Percentiles rank a stretch among this genome's conserved stretches.
Evolutionary conservation across 2,329 filamentous ascomycete species (phyloP).

Genomic region (Epichloe aotearoae): DNA sequence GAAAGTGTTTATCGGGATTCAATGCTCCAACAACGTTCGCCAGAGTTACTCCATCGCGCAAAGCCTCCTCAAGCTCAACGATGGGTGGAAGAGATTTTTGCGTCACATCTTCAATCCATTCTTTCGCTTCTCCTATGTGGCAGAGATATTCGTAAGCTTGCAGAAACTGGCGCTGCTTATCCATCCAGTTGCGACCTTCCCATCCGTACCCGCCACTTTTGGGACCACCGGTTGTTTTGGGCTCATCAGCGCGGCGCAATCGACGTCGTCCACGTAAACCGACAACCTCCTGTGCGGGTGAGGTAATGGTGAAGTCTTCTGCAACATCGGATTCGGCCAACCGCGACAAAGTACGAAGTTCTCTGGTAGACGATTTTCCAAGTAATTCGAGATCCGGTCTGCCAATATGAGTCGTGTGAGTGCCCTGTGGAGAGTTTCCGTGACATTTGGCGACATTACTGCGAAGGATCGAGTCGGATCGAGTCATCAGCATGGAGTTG

Average conservation of each 20-base stretch:
- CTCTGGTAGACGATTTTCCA: constrained; percentile 77
- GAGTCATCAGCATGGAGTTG: constrained; percentile 48
- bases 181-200: constrained; percentile 92
- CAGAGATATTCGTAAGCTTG: constrained; percentile 98
- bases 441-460: constrained; percentile 20
- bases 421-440: constrained; percentile 18
- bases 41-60: constrained; percentile 84
- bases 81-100: constrained; percentile 79
- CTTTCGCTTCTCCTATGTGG: constrained; percentile 96
- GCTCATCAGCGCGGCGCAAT: constrained; percentile 58
- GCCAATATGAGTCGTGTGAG: constrained; percentile 33
- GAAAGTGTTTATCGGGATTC: constrained; percentile 59
- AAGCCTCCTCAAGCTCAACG: constrained; percentile 81
- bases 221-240: constrained; percentile 31
- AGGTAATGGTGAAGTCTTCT: constrained; percentile 70
- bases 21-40: constrained; percentile 89
- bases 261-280: constrained; percentile 75
- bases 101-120: constrained; percentile 93
- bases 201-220: constrained; percentile 49
- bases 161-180: constrained; percentile 90
- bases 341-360: constrained; percentile 76
- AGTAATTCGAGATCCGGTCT: constrained; percentile 68
- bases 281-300: constrained; percentile 70
- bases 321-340: constrained; percentile 62
- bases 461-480: constrained; percentile 38